phyloP scores from a whole-genome alignment of 2,329 filamentous ascomycete genomes.

The Fusarium anguioides region DNA sequence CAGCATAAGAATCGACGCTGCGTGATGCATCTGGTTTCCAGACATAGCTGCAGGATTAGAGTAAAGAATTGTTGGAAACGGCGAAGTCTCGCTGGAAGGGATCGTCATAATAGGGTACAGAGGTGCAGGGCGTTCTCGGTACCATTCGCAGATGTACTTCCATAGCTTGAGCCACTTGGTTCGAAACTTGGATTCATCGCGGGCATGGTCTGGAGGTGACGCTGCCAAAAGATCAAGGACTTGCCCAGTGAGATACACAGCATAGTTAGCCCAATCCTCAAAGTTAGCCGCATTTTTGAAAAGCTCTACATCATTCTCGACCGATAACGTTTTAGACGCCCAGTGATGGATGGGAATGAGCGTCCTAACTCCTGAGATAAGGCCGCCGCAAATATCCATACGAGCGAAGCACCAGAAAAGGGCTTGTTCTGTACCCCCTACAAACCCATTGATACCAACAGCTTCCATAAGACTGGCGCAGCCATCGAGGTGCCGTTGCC shows the following conservation, averaged over 20 bases:
- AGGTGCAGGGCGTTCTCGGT: slow-evolving; percentile 50
- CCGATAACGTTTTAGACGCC: slow-evolving; percentile 49
- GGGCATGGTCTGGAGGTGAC: slow-evolving; percentile 24
- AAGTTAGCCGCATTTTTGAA: slow-evolving; percentile 53
- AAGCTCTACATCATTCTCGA: slow-evolving; percentile 49
- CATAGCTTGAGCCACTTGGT: slow-evolving; percentile 54
- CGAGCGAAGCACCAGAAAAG: slow-evolving; percentile 66
- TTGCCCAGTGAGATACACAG: slow-evolving; percentile 60
- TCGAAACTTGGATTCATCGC: slow-evolving; percentile 43
- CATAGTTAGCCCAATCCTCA: slow-evolving; percentile 62
- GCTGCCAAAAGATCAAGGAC: slow-evolving; percentile 54
- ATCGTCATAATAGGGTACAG: slow-evolving; percentile 52
- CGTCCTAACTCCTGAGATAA: slow-evolving; percentile 63
- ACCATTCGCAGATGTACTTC: slow-evolving; percentile 56
- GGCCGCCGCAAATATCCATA: slow-evolving; percentile 65
- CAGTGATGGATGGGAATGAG: slow-evolving; percentile 61
- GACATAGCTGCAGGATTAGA: slow-evolving; percentile 63
- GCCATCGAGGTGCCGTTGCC: slow-evolving; percentile 63
- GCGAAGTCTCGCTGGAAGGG: slow-evolving; percentile 56
- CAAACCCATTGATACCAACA: slow-evolving; percentile 62
- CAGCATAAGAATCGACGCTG: slow-evolving; percentile 62
- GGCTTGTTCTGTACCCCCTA: slow-evolving; percentile 60
- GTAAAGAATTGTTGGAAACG: slow-evolving; percentile 63
- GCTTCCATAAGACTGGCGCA: slow-evolving; percentile 63
- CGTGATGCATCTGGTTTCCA: slow-evolving; percentile 66